These are phyloP conservation scores for Cichorium intybus DNA, from an alignment of 140 eudicot species.

Conservation along the genomic window DNA sequence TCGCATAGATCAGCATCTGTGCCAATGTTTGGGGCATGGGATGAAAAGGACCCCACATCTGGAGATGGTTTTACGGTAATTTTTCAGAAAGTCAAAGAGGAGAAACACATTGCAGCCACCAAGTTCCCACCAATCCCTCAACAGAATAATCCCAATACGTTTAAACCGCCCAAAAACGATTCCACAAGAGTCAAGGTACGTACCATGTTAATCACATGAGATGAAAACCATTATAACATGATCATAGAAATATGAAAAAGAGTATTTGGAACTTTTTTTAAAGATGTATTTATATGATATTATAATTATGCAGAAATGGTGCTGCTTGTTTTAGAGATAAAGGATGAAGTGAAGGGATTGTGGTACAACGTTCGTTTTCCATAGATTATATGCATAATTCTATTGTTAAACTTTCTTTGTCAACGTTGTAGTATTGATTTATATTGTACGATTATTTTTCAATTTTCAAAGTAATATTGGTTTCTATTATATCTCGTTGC, in stretches of 20 bases:
- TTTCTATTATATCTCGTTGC: too few relatives aligned
- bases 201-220: background rate
- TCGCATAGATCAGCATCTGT: slow-evolving; percentile 70
- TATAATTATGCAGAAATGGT: slow-evolving; percentile 34
- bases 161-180: slow-evolving; percentile 28
- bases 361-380: background rate
- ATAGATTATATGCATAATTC: background rate
- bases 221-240: background rate
- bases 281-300: slow-evolving; percentile 3
- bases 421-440: too few relatives aligned
- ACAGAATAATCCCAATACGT: slow-evolving; percentile 25
- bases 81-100: slow-evolving; percentile 73
- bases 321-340: slow-evolving; percentile 22
- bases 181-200: slow-evolving; percentile 45
- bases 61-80: slow-evolving; percentile 78
- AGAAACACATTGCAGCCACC: slow-evolving; percentile 70
- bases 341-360: slow-evolving; percentile 1
- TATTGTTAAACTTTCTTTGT: background rate
- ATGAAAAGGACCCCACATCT: slow-evolving; percentile 64
- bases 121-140: slow-evolving; percentile 51
- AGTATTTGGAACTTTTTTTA: background rate
- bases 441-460: slow-evolving; percentile 8
- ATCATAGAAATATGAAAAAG: background rate
- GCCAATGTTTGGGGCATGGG: slow-evolving; percentile 91
- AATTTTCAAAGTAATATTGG: slow-evolving; percentile 5